phyloP scores from a whole-genome alignment of 2,329 filamentous ascomycete genomes.

The Orbilia quercus region DNA sequence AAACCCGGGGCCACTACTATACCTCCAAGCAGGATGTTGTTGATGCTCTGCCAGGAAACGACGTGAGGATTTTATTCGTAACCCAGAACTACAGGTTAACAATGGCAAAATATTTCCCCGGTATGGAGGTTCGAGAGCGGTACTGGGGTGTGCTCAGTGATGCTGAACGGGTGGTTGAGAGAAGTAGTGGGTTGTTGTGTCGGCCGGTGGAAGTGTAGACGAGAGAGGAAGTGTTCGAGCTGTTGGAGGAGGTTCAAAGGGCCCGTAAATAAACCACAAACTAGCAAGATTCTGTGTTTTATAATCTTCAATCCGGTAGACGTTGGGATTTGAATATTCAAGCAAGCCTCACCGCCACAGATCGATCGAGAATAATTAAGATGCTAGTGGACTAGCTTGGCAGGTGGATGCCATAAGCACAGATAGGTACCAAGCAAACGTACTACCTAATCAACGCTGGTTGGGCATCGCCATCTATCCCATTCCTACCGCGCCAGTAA shows the following conservation, averaged over 20 bases:
- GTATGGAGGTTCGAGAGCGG: not conserved
- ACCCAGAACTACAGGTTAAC: not conserved
- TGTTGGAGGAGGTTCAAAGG: not conserved
- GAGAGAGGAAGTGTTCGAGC: not conserved
- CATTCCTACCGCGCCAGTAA: not conserved
- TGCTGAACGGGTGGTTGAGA: not conserved
- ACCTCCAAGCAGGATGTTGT: not conserved
- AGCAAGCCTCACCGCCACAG: too few species aligned
- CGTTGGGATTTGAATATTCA: too few species aligned
- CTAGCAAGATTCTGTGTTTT: not conserved
- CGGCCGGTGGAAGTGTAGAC: not conserved
- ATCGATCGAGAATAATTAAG: too few species aligned
- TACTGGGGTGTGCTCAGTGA: not conserved
- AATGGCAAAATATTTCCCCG: constrained; percentile 3
- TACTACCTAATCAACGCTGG: too few species aligned
- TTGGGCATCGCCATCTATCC: not conserved
- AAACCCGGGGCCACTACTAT: not conserved
- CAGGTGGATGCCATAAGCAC: constrained; percentile 21
- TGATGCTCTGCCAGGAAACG: not conserved
- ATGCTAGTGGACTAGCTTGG: not conserved
- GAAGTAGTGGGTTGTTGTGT: not conserved
- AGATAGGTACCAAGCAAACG: not conserved
- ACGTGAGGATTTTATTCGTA: not conserved
- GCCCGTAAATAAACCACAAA: not conserved
- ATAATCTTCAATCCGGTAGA: not conserved